Conservation (phyloP, 2,329 filamentous ascomycete species). For the Sporothrix inflata region DNA sequence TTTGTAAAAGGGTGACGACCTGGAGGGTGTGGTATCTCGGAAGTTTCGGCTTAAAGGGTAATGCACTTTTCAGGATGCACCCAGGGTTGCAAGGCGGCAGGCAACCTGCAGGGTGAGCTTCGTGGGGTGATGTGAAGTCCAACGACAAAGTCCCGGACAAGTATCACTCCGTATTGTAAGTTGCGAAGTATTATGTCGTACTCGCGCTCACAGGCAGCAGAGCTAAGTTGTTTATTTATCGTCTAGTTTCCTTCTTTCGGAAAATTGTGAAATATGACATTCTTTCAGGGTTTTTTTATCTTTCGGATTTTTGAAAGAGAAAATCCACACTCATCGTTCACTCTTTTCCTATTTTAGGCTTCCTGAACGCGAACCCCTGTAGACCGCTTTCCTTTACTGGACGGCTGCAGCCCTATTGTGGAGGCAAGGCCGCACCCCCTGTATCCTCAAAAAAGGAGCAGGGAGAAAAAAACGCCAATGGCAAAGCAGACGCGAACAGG, state of each 20-base stretch:
- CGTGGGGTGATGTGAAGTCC: not conserved
- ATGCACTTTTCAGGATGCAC: not conserved
- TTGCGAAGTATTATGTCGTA: no score
- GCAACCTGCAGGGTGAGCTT: not conserved
- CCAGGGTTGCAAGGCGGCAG: not conserved
- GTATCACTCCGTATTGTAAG: no score
- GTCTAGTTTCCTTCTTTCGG: not conserved
- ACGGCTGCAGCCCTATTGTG: slow-evolving; percentile 23
- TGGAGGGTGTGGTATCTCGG: not conserved
- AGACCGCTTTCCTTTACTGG: not conserved
- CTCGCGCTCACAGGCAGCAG: no score
- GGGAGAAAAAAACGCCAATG: not conserved
- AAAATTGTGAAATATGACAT: not conserved
- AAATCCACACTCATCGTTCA: not conserved
- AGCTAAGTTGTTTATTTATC: no score
- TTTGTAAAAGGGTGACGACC: no score
- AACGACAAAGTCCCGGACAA: not conserved
- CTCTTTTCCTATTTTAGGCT: not conserved
- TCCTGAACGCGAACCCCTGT: slow-evolving; percentile 4
- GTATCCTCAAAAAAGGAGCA: no score
- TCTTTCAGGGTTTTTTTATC: no score
- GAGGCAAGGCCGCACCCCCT: not conserved
- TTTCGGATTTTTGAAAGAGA: no score
- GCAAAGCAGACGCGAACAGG: not conserved
- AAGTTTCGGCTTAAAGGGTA: not conserved